Evolutionary conservation across 768 basidiomycete genomes (phyloP), one percentile per base, ranked within the genome.

Genomic region (Favolaschia claudopus): DNA sequence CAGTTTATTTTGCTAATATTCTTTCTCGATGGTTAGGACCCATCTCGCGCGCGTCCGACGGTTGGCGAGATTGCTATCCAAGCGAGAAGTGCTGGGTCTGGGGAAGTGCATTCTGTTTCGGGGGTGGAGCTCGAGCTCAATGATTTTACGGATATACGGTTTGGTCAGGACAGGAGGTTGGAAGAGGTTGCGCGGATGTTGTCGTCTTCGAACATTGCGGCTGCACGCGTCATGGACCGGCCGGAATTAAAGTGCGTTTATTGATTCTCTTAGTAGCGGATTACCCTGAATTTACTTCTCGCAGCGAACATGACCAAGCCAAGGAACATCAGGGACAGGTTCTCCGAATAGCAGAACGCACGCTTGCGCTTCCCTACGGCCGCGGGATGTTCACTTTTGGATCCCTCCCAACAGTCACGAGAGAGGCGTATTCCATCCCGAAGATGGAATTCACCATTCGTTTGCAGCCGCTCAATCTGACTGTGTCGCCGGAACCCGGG

Each of bases 101-200:
- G 85, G 37, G 87, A 90, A 64, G 70, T 84, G 2, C 82, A 85
- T 48, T 76, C 79, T 5, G 80, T 86, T 14, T 83, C 90, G 7
- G 91, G 91, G 1, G 88, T 91, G 9, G 91, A 93, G 53, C 74
- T 93, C 5, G 85, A 87, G 46, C 72, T 88, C 33, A 84, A 89
- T 43, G 88, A 90, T 45, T 90, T 92, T 74, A 85, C 91, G 0
- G 86, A 87, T 48, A 90, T 95, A 45, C 86, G 96, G 4, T 98
- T 98, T 68, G 92, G 92, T 7, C 87, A 92, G 61, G 97, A 99
- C 74, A 84, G 91, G 19, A 83, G 96, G 33, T 71, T 99, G 29
- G 92, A 95, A 40, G 97, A 99, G 70, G 95, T 96, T 5, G 89
- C 90, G 13, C 84, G 94, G 1, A 92, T 99, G 85, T 74, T 99